Conservation (phyloP, 495 filamentous ascomycete species). For the Neurospora sp. region DNA sequence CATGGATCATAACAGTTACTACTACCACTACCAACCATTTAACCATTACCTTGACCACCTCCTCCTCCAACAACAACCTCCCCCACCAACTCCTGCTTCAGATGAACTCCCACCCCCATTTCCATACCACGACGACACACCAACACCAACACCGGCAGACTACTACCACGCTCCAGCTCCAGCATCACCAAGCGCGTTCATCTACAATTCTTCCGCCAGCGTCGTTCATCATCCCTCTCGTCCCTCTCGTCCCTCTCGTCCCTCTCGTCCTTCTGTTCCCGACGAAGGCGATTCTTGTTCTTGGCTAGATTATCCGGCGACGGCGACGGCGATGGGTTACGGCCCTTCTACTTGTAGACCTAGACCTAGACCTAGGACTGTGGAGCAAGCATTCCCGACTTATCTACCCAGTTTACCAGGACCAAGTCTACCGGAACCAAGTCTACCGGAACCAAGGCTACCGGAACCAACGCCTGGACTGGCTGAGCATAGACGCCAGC, state of each 20-base stretch:
- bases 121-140: too few species aligned
- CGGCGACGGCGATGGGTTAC: not conserved
- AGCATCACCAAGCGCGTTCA: constrained; percentile 16
- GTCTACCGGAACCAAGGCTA: not conserved
- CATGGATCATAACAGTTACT: not conserved
- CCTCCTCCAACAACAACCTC: not conserved
- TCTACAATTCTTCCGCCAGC: constrained; percentile 5
- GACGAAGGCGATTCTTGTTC: too few species aligned
- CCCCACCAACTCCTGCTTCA: not conserved
- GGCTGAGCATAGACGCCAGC: too few species aligned
- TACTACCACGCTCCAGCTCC: not conserved
- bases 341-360: not conserved
- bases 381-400: not conserved
- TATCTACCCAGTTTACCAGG: not conserved
- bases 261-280: not conserved
- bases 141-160: not conserved
- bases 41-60: not conserved
- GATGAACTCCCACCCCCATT: not conserved
- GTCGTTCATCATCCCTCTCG: not conserved
- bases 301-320: too few species aligned
- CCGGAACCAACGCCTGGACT: too few species aligned
- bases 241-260: not conserved
- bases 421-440: not conserved
- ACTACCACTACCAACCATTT: not conserved
- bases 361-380: not conserved